Evolutionary conservation across 2,329 filamentous ascomycete species (phyloP).

Genomic region (Dryadomyces quercus-mongolicae): DNA sequence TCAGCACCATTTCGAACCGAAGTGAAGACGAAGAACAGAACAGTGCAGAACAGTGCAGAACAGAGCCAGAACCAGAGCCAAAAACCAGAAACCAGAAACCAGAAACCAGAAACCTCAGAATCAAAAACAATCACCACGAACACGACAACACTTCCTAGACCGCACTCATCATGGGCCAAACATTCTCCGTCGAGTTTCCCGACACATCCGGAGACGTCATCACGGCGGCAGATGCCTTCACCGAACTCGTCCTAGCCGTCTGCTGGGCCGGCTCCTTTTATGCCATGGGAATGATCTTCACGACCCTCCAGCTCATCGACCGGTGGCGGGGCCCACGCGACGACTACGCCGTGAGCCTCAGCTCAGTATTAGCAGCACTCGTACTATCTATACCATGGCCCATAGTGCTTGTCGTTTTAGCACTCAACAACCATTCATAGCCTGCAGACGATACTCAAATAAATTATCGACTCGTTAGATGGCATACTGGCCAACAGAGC

Average conservation of each 20-base stretch:
- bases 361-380: conserved; percentile 11
- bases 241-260: conserved; percentile 12
- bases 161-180: conserved; percentile 9
- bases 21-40: too few species aligned
- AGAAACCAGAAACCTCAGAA: not conserved
- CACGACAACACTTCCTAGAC: not conserved
- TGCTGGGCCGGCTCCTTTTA: conserved; percentile 12
- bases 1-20: not conserved
- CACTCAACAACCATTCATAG: conserved; percentile 2
- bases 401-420: conserved; percentile 11
- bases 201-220: conserved; percentile 12
- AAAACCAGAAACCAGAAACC: too few species aligned
- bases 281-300: conserved; percentile 16
- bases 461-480: not conserved
- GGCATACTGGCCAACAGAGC: too few species aligned
- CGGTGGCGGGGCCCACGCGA: conserved; percentile 16
- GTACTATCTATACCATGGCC: conserved; percentile 14
- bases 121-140: not conserved
- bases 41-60: not conserved
- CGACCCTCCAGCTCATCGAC: conserved; percentile 14
- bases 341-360: conserved; percentile 11
- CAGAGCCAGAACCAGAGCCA: not conserved
- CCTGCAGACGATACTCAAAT: not conserved
- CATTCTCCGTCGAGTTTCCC: conserved; percentile 9
- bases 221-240: conserved; percentile 9